Base-by-base conservation (phyloP, 2,329 filamentous ascomycete species). In the Aschersonia sp. region DNA sequence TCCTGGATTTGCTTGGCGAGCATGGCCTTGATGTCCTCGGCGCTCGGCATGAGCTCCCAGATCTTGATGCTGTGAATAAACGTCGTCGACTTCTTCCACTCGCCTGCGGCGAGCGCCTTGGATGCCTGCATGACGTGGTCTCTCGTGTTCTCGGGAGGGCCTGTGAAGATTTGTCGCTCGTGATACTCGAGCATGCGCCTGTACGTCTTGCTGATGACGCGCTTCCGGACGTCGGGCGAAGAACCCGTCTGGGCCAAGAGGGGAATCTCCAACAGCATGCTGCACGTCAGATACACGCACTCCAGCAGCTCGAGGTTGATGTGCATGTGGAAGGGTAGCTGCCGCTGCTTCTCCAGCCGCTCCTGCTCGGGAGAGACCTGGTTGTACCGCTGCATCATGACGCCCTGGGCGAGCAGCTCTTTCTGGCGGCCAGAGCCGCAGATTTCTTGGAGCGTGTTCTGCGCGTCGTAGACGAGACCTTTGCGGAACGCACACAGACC, bases 291-390 rank as follows among this genome's bases (percentile, higher is more conserved):
- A 72, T 98, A 98, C 52, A 97, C 90, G 62, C 92, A 97, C 72
- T 98, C 92, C 40, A 98, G 79, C 48, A 98, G 79, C 68, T 98
- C 92, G 46, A 98, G 78, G 75, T 98, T 98, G 75, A 98, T 98
- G 77, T 98, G 92, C 88, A 98, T 96, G 74, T 98, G 92, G 82
- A 98, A 98, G 39, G 92, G 92, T 56, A 98, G 78, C 71, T 98
- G 92, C 59, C 92, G 83, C 71, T 97, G 90, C 64, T 92, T 87
- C 73, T 98, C 92, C 40, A 97, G 78, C 55, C 90, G 86, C 72
- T 98, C 92, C 69, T 98, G 92, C 69, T 98, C 92, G 14, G 92
- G 92, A 37, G 89, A 92, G 52, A 98, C 92, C 61, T 95, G 89
- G 59, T 80, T 90, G 71, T 89, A 98, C 57, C 92, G 81, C 72